Evolutionary conservation across 257 asterid genomes (phyloP), one percentile per base, ranked within the genome.

Genomic region (Primulina tabacum): DNA sequence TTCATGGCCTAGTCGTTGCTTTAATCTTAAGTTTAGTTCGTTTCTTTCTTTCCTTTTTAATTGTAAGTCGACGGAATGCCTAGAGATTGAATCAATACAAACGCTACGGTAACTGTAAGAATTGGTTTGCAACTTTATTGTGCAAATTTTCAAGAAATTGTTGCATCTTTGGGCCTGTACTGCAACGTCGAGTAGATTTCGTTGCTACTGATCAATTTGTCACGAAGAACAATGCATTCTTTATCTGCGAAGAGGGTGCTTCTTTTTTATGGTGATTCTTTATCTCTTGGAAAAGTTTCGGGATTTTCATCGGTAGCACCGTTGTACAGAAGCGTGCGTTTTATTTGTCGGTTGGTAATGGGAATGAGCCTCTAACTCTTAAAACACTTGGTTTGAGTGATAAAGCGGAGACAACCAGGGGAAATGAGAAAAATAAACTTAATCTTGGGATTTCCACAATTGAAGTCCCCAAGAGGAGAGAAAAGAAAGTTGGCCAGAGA

Each of bases 341-440:
- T 78, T 56, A 71, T 79, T 26, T 43, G 80, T 60, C 71, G 67
- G 73, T 56, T 70, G 71, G 81, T 69, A 68, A 65, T 52, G 82
- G 82, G 40, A 72, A 67, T 21, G 83, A 70, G 71, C 78, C 90
- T 73, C 98, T 92, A 65, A 90, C 96, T 37, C 84, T 92, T 29
- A 77, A 80, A 24, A 84, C 84, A 69, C 90, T 92, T 58, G 98
- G 98, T 58, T 75, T 87, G 74, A 81, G 74, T 82, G 66, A 60
- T 43, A 82, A 80, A 70, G 59, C 65, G 59, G 74, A 66, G 69
- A 70, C 76, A 33, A 43, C 61, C 26, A 56, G 64, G 61, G 87
- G 76, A 64, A 82, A 73, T 70, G 95, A 81, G 74, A 85, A 86
- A 76, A 80, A 78, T 77, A 83, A 74, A 71, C 88, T 84, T 20